Evolutionary conservation across 371 early-diverging fungal genomes (phyloP).

Genomic region (Mucor racemosus): DNA sequence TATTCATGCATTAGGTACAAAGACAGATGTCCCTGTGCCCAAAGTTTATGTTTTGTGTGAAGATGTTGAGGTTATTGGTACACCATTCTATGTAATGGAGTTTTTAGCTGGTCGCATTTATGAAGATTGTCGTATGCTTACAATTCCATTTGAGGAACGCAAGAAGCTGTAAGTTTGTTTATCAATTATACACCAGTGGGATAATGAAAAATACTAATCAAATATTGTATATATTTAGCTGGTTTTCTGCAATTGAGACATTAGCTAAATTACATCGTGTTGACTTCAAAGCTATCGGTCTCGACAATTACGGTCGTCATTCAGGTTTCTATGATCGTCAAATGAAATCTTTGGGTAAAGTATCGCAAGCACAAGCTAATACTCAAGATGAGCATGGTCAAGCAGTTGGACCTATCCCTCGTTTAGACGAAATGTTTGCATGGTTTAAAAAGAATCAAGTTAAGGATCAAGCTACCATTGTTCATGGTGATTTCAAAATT

Average conservation of each 20-base stretch:
- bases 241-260: slow-evolving; percentile 77
- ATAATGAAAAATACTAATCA: neutral
- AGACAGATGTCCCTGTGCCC: slow-evolving; percentile 89
- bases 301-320: slow-evolving; percentile 70
- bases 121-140: slow-evolving; percentile 63
- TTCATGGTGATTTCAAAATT: slow-evolving; percentile 91
- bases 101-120: slow-evolving; percentile 90
- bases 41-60: slow-evolving; percentile 85
- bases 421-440: slow-evolving; percentile 69
- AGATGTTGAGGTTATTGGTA: slow-evolving; percentile 78
- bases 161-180: slow-evolving; percentile 38
- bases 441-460: slow-evolving; percentile 78
- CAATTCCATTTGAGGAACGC: slow-evolving; percentile 64
- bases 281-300: slow-evolving; percentile 67
- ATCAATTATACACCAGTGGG: neutral
- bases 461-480: slow-evolving; percentile 76
- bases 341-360: slow-evolving; percentile 69
- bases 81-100: slow-evolving; percentile 96
- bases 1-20: slow-evolving; percentile 74
- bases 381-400: slow-evolving; percentile 63
- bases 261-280: slow-evolving; percentile 83
- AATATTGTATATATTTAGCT: slow-evolving; percentile 23
- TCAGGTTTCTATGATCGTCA: slow-evolving; percentile 87
- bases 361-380: slow-evolving; percentile 72
- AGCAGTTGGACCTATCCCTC: slow-evolving; percentile 71